Conservation (phyloP, 495 filamentous ascomycete species). For the Astrothelium macrocarpum region DNA sequence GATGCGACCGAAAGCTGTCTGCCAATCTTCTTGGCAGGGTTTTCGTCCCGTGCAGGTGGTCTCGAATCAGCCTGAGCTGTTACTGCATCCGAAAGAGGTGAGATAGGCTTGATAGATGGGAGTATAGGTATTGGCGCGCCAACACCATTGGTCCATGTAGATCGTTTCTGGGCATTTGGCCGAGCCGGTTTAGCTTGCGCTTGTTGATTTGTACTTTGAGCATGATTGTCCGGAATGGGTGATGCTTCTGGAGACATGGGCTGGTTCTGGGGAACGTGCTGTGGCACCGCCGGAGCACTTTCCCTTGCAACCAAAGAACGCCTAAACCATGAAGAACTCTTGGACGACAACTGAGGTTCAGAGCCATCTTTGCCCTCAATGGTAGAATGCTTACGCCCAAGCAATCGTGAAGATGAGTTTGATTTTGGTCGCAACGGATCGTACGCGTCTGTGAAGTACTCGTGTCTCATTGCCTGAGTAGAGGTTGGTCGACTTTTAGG, state of each 20-base stretch:
- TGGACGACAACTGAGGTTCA: conserved; percentile 32
- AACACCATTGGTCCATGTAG: conserved; percentile 72
- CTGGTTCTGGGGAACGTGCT: conserved; percentile 27
- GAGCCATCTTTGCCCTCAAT: conserved; percentile 56
- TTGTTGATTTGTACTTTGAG: conserved; percentile 12
- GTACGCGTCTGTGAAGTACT: conserved; percentile 92
- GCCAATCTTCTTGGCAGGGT: conserved; percentile 84
- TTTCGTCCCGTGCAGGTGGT: conserved; percentile 29
- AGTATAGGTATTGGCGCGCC: conserved; percentile 95
- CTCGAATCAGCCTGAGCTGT: conserved; percentile 70
- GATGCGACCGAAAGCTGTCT: conserved; percentile 93
- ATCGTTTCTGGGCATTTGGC: conserved; percentile 58
- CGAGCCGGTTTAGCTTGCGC: conserved; percentile 42
- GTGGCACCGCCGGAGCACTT: conserved; percentile 45
- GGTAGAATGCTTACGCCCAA: conserved; percentile 82
- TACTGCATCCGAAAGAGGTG: conserved; percentile 82
- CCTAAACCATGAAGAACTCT: conserved; percentile 79
- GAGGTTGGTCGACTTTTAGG: conserved; percentile 91
- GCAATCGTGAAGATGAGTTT: conserved; percentile 61
- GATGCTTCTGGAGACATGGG: conserved; percentile 40
- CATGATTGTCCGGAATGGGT: conserved; percentile 50
- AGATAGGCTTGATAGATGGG: conserved; percentile 90
- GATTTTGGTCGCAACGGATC: conserved; percentile 91
- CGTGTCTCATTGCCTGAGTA: conserved; percentile 80
- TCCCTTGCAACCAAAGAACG: conserved; percentile 76